Conservation (phyloP, 192 early-diverging fungal genomes). For the Kickxella alabastrina region DNA sequence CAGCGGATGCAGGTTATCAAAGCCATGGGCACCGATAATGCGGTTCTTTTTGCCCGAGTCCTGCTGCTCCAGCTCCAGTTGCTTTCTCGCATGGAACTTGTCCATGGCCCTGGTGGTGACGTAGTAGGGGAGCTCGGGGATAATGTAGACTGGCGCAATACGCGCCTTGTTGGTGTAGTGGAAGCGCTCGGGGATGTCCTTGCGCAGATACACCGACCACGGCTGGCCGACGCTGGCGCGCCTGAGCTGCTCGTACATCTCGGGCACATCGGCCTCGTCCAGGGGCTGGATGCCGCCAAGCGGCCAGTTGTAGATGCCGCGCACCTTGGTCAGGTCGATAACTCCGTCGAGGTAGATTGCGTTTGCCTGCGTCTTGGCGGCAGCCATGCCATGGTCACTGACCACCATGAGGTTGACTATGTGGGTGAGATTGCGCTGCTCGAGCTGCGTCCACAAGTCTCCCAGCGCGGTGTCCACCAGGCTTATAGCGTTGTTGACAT, state of each 20-base stretch:
- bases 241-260: conserved; percentile 56
- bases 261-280: conserved; percentile 29
- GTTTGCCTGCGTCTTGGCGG: conserved; percentile 38
- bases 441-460: conserved; percentile 57
- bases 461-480: conserved; percentile 61
- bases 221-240: conserved; percentile 46
- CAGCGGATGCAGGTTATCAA: conserved; percentile 65
- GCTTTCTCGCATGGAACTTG: conserved; percentile 1
- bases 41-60: conserved; percentile 11
- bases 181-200: conserved; percentile 67
- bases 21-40: conserved; percentile 75
- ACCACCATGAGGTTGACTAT: conserved; percentile 65
- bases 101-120: conserved; percentile 44
- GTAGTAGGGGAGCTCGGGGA: conserved; percentile 66
- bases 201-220: conserved; percentile 63
- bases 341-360: conserved; percentile 75
- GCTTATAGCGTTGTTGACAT: conserved; percentile 57
- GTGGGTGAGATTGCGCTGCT: conserved; percentile 54
- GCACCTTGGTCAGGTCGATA: conserved; percentile 56
- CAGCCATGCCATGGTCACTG: conserved; percentile 89
- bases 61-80: not conserved
- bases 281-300: conserved; percentile 62
- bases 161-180: conserved; percentile 67
- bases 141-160: conserved; percentile 68
- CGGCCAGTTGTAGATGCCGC: conserved; percentile 58